A percentile compares a stretch with the other conserved stretches of the same genome.
Evolutionary conservation across 805 yeast species (phyloP).

Genomic region (Wickerhamiella parazyma): DNA sequence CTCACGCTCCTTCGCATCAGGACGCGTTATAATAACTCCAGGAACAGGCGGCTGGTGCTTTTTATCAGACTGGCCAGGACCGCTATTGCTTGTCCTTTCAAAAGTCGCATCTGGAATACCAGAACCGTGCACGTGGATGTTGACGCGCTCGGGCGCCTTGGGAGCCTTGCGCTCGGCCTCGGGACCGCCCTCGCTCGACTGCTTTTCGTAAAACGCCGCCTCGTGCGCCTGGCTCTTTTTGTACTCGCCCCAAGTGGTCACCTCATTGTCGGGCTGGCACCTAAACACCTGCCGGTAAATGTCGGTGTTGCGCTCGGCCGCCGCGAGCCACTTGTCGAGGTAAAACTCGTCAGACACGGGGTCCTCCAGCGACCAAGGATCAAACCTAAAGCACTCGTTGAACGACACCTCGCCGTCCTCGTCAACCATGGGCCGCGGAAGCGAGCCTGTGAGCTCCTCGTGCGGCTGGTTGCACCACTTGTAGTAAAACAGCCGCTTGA

Average conservation of each 20-base stretch:
- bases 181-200: slow-evolving; percentile 45
- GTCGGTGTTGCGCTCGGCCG: slow-evolving; percentile 71
- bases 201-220: slow-evolving; percentile 28
- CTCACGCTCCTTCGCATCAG: not conserved
- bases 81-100: not conserved
- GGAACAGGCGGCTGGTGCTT: not conserved
- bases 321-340: slow-evolving; percentile 67
- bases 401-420: slow-evolving; percentile 20
- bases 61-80: not conserved
- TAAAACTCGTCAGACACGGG: slow-evolving; percentile 73
- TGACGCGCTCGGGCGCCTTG: slow-evolving; percentile 21
- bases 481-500: slow-evolving; percentile 22
- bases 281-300: slow-evolving; percentile 77
- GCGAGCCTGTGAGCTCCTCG: not conserved
- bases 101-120: not conserved
- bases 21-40: not conserved
- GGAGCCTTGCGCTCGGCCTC: slow-evolving; percentile 13
- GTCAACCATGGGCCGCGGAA: slow-evolving; percentile 12
- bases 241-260: slow-evolving; percentile 81
- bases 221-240: slow-evolving; percentile 41
- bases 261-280: slow-evolving; percentile 88
- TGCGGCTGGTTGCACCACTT: slow-evolving; percentile 3
- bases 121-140: slow-evolving; percentile 11
- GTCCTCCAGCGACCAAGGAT: slow-evolving; percentile 80
- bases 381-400: slow-evolving; percentile 39